Conservation (phyloP, 352 stramenopile genomes). For the Pythium rishiriense region DNA sequence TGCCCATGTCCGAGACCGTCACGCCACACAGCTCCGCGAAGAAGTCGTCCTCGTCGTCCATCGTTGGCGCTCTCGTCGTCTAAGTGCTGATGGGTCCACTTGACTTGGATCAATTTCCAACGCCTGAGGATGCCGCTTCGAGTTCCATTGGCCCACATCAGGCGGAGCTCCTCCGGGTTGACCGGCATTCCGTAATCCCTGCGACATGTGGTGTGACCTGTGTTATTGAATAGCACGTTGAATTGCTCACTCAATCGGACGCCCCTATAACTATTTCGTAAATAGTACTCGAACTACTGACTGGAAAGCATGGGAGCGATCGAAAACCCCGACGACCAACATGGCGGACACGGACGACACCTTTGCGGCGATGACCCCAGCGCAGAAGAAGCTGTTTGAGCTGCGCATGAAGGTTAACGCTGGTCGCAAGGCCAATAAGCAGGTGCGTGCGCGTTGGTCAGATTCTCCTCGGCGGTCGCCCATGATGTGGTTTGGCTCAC, state of each 20-base stretch:
- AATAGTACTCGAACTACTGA: neutral
- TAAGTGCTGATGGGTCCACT: too few species aligned
- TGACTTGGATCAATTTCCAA: too few species aligned
- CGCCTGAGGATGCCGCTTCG: conserved; percentile 11
- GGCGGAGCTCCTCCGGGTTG: conserved; percentile 4
- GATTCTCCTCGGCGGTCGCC: too few species aligned
- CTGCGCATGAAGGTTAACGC: conserved; percentile 87
- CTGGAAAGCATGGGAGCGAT: neutral
- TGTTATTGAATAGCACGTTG: conserved; percentile 11
- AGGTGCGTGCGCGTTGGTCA: conserved; percentile 33
- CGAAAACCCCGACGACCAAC: neutral
- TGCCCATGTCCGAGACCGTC: conserved; percentile 43
- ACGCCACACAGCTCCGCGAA: conserved; percentile 64
- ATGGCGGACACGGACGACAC: conserved; percentile 43
- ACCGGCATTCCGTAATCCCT: conserved; percentile 27
- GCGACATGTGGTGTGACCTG: conserved; percentile 4
- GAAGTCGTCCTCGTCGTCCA: conserved; percentile 55
- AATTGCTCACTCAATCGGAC: conserved; percentile 9
- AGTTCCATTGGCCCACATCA: conserved; percentile 21
- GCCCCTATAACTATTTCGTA: conserved; percentile 13
- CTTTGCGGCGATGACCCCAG: conserved; percentile 65
- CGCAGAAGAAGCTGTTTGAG: conserved; percentile 83
- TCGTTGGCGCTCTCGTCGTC: conserved; percentile 19
- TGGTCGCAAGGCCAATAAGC: conserved; percentile 76
- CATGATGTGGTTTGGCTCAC: too few species aligned